These are phyloP conservation scores for Sclerotinia spermophila DNA, from an alignment of 2,329 filamentous ascomycete species.

Conservation along the genomic window DNA sequence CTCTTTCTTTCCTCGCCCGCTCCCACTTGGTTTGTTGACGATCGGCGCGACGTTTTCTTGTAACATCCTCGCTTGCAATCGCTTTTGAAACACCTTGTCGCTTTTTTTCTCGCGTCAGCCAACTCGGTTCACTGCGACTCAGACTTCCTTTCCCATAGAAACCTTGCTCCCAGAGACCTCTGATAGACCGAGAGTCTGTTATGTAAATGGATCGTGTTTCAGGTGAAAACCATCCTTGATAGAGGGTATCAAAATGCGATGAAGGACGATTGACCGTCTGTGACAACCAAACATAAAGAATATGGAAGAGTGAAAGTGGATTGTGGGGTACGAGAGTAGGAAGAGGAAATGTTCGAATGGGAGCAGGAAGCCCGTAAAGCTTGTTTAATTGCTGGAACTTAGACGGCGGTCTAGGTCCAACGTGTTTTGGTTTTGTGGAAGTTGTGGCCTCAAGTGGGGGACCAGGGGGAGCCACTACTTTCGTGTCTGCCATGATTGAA, in stretches of 20 bases:
- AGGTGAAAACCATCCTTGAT: slow-evolving; percentile 75
- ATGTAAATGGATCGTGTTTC: slow-evolving; percentile 82
- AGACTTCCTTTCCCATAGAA: slow-evolving; percentile 95
- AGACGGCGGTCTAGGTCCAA: slow-evolving; percentile 28
- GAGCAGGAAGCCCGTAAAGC: slow-evolving; percentile 78
- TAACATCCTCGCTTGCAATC: slow-evolving; percentile 78
- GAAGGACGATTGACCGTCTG: slow-evolving; percentile 65
- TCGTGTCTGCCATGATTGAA: slow-evolving; percentile 31
- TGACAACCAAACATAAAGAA: slow-evolving; percentile 72
- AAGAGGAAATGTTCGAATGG: slow-evolving; percentile 76
- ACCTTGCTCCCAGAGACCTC: slow-evolving; percentile 89
- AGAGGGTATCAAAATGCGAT: slow-evolving; percentile 59
- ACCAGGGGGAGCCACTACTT: slow-evolving; percentile 16
- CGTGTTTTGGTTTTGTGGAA: slow-evolving; percentile 18
- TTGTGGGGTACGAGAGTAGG: slow-evolving; percentile 90
- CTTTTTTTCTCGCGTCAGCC: slow-evolving; percentile 79
- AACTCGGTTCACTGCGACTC: slow-evolving; percentile 91
- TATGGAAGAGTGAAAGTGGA: slow-evolving; percentile 79
- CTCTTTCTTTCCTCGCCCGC: slow-evolving; percentile 79
- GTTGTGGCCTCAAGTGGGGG: slow-evolving; percentile 10
- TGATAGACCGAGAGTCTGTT: slow-evolving; percentile 69
- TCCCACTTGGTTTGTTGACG: slow-evolving; percentile 85
- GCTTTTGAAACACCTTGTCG: slow-evolving; percentile 60
- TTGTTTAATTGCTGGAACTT: slow-evolving; percentile 54
- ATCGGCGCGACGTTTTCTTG: slow-evolving; percentile 71